Conservation (phyloP, 495 filamentous ascomycete genomes). For the Viridothelium virens region DNA sequence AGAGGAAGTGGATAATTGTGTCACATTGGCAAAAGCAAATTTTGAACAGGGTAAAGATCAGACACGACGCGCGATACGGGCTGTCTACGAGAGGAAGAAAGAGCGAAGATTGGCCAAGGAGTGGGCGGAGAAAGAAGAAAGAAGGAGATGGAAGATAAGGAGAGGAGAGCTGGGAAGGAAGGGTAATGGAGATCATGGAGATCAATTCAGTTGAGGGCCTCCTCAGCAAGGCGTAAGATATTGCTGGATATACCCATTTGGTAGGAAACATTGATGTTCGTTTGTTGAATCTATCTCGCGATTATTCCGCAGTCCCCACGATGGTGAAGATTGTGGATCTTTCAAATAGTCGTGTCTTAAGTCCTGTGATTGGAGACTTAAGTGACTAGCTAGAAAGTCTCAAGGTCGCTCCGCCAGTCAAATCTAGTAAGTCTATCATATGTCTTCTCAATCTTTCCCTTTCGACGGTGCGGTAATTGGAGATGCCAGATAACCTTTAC, state of each 20-base stretch:
- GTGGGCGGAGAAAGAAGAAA: constrained; percentile 36
- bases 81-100: constrained; percentile 90
- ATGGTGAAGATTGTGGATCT: no score
- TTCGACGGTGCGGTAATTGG: no score
- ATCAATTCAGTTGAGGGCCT: constrained; percentile 26
- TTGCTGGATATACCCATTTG: background rate
- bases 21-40: constrained; percentile 76
- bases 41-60: constrained; percentile 71
- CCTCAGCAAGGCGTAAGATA: background rate
- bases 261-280: no score
- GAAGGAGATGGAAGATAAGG: constrained; percentile 39
- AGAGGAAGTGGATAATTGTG: constrained; percentile 59
- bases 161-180: constrained; percentile 17
- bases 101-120: constrained; percentile 55
- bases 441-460: no score
- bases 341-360: no score
- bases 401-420: no score
- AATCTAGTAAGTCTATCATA: no score
- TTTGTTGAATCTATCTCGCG: no score
- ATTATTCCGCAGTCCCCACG: no score
- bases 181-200: constrained; percentile 27
- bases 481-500: no score
- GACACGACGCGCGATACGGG: constrained; percentile 68
- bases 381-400: no score
- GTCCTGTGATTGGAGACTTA: no score